phyloP scores from a whole-genome alignment of 306 rosid species.

The Malus asiatica region DNA sequence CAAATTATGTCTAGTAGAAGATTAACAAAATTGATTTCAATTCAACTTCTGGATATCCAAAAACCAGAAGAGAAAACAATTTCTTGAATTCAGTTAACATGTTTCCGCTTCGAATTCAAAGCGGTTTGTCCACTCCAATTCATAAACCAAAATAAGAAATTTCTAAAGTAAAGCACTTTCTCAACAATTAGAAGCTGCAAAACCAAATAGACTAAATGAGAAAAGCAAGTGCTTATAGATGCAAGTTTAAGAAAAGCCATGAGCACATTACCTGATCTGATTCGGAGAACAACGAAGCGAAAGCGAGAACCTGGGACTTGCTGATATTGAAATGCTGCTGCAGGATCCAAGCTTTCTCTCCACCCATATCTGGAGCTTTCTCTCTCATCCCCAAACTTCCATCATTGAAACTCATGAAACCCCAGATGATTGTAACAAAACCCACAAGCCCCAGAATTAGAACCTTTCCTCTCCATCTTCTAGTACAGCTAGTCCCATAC shows the following conservation, averaged over 20 bases:
- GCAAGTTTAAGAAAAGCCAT: background rate
- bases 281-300: conserved; percentile 46
- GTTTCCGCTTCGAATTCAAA: no score
- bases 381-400: conserved; percentile 29
- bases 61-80: no score
- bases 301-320: conserved; percentile 49
- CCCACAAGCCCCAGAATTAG: conserved; percentile 45
- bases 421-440: conserved; percentile 30
- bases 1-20: no score
- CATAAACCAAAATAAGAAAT: background rate
- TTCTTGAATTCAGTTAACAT: no score
- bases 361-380: conserved; percentile 31
- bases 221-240: background rate
- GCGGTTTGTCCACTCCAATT: background rate
- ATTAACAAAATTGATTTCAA: no score
- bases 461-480: conserved; percentile 39
- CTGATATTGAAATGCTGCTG: conserved; percentile 65
- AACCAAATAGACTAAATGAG: conserved; percentile 7
- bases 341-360: conserved; percentile 42
- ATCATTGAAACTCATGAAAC: conserved; percentile 33
- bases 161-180: background rate
- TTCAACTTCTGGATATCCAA: no score
- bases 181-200: background rate
- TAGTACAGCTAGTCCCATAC: conserved; percentile 40
- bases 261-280: conserved; percentile 74